Percentiles rank a stretch among this genome's conserved stretches.
Evolutionary conservation across 768 basidiomycete genomes (phyloP).

Genomic region (Dictyophora rubrovolvata): DNA sequence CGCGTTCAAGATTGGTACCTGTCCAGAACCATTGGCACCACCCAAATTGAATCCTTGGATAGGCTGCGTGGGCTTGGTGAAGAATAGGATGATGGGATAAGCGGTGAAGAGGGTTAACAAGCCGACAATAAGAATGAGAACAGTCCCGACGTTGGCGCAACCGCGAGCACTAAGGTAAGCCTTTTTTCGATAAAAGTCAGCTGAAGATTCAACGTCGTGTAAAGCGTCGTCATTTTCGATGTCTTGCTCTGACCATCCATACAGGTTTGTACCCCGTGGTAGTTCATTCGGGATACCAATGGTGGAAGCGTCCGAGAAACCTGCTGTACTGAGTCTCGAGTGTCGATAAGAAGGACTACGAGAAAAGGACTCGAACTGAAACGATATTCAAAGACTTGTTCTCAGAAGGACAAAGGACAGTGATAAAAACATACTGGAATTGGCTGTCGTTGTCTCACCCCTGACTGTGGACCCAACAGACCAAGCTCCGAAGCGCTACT

Average conservation of each 20-base stretch:
- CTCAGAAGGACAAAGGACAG: background rate
- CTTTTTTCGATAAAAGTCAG: constrained; percentile 46
- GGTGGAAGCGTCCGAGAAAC: constrained; percentile 7
- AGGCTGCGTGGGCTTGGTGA: constrained; percentile 18
- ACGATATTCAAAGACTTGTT: background rate
- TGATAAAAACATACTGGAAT: background rate
- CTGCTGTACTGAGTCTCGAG: constrained; percentile 6
- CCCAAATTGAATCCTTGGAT: constrained; percentile 74
- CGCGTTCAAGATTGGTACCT: constrained; percentile 67
- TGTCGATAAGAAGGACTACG: constrained; percentile 5
- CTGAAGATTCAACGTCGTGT: constrained; percentile 78
- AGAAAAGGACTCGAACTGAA: constrained; percentile 1
- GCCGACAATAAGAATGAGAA: constrained; percentile 56
- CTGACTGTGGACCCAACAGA: background rate
- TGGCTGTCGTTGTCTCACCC: background rate
- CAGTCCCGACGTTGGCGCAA: constrained; percentile 66
- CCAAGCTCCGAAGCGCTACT: constrained; percentile 3
- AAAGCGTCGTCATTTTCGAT: constrained; percentile 84
- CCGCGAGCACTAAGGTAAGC: constrained; percentile 75
- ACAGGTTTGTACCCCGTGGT: constrained; percentile 9
- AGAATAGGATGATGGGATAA: constrained; percentile 65
- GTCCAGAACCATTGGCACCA: constrained; percentile 77
- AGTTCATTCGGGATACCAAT: constrained; percentile 9
- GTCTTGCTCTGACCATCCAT: constrained; percentile 35
- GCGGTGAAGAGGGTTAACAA: constrained; percentile 78